Base-by-base conservation (phyloP, 139 green algal species). In the Chlamydomonas eustigma region DNA sequence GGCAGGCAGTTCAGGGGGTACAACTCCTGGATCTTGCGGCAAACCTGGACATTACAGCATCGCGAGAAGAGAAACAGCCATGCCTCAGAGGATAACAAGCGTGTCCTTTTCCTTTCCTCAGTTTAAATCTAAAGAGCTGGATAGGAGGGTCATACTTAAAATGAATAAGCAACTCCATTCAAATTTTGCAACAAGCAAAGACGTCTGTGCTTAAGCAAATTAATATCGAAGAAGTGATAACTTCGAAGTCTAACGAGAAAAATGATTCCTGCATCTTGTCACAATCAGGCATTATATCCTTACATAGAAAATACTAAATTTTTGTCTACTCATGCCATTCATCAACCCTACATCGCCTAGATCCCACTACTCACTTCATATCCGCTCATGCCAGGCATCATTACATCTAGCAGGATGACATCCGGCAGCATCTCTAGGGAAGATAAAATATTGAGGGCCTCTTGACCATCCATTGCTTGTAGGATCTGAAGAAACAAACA, bases 371-470 rank as follows among this genome's bases (percentile, higher is more conserved):
- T 8, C 3, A 78, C 75, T 70, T 88, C 88, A 36, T 89, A 92
- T n/a, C 89, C 89, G 80, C 83, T 91, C 77, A 93, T 88, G 1
- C 78, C 80, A 0, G 89, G 89, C 89, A 93, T 93, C 89, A 93
- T 93, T 0, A 93, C 88, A 37, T 93, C 88, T 38, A 93, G 83
- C 66, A 93, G 81, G 51, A 93, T 87, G 4, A 86, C 44, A 67
- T 88, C 84, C 5, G 84, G 84, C 51, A 85, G 68, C 32, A 32
- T 25, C 31, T 81, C 70, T 37, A 50, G 51, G 2, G 63, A 38
- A n/a, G 66, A 38, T 37, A 87, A 64, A 22, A 83, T 32, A 68
- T 83, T 5, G 25, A 87, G 78, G 4, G 82, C 82, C 78, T 84
- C 82, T 38, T 79, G 63, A 34, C 78, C 82, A 50, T 85, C 73